These are phyloP conservation scores for Fusarium virguliforme DNA, from an alignment of 2,329 filamentous ascomycete genomes.

Conservation along the genomic window DNA sequence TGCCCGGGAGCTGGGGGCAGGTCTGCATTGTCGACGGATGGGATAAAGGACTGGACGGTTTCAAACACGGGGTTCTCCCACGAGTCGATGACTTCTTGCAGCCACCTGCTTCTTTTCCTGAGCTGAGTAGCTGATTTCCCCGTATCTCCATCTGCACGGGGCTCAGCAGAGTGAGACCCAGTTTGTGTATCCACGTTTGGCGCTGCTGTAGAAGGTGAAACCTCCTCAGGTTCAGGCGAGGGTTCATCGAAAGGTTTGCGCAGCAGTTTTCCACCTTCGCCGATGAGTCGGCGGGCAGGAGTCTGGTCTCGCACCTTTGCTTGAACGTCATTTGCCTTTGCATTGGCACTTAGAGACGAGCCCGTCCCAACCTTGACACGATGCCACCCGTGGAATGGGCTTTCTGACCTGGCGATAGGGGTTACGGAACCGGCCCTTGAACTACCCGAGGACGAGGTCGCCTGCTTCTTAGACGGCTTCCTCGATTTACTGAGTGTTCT, in stretches of 20 bases:
- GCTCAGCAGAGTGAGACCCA: neutral
- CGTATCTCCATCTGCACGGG: neutral
- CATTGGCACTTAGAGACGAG: conserved; percentile 16
- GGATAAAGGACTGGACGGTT: conserved; percentile 63
- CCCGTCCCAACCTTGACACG: conserved; percentile 55
- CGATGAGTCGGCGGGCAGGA: conserved; percentile 55
- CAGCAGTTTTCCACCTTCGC: conserved; percentile 60
- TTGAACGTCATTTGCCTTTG: conserved; percentile 9
- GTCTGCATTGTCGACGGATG: conserved; percentile 53
- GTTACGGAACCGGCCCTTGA: conserved; percentile 36
- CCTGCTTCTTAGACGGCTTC: conserved; percentile 35
- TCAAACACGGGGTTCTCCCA: conserved; percentile 87
- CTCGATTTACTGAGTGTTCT: conserved; percentile 38
- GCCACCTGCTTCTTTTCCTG: conserved; percentile 64
- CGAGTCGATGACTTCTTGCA: conserved; percentile 71
- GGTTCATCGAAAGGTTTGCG: conserved; percentile 64
- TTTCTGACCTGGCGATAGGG: conserved; percentile 31
- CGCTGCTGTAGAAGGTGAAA: neutral
- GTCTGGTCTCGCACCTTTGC: conserved; percentile 16
- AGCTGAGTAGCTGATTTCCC: neutral
- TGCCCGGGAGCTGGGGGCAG: neutral
- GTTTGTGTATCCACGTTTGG: neutral
- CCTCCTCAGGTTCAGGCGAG: conserved; percentile 33
- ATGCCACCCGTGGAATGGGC: conserved; percentile 59
- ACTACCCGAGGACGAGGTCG: conserved; percentile 22